Evolutionary conservation across 2,329 filamentous ascomycete genomes (phyloP).

Genomic region (Dryadomyces quercus-mongolicae): DNA sequence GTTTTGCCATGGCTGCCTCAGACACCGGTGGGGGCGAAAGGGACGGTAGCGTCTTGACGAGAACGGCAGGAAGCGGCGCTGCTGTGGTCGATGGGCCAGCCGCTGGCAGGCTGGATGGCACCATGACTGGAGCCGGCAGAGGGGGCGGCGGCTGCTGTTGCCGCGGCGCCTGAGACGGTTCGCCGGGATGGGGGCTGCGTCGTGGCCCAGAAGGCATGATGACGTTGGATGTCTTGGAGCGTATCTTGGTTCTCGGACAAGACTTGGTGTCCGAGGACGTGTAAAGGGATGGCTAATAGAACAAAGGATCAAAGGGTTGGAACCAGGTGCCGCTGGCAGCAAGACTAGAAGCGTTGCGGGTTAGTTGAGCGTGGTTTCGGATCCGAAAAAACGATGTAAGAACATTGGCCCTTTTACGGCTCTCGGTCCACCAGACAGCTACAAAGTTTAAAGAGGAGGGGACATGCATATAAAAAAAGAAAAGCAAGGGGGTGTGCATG

Average conservation of each 20-base stretch:
- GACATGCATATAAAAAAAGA: neutral
- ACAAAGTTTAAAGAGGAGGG: neutral
- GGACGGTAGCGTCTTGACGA: neutral
- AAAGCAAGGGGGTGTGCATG: neutral
- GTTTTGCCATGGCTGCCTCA: conserved; percentile 36
- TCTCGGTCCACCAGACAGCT: neutral
- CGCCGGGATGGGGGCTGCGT: neutral
- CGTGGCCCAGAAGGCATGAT: neutral
- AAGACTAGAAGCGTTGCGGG: neutral
- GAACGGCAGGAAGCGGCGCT: conserved; percentile 1
- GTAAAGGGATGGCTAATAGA: no score
- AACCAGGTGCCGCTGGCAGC: neutral
- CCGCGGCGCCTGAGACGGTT: neutral
- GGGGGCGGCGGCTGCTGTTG: no score
- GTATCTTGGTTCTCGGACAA: no score
- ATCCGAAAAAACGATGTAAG: neutral
- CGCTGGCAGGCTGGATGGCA: neutral
- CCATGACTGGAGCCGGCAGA: neutral
- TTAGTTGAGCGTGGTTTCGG: neutral
- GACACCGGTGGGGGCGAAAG: neutral
- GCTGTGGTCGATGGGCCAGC: neutral
- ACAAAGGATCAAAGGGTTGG: no score
- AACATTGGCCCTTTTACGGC: neutral
- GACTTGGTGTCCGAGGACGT: no score
- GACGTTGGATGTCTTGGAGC: neutral